A percentile compares a stretch with the other conserved stretches of the same genome.
Evolutionary conservation across 257 asterid species (phyloP).

Genomic region (Cinchona pubescens): DNA sequence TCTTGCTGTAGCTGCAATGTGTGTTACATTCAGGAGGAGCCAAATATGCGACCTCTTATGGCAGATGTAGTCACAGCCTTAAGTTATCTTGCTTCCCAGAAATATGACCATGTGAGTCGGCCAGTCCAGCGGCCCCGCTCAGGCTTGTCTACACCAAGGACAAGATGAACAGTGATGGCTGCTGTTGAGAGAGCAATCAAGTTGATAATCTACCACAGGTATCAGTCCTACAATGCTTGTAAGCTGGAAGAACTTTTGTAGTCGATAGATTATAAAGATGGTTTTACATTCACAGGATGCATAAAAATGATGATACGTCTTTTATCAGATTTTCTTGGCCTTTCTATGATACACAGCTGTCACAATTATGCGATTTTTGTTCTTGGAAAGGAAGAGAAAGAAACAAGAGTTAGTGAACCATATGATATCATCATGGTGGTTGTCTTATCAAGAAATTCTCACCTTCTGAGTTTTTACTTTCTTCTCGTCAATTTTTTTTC

Average conservation of each 20-base stretch:
- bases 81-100: constrained; percentile 59
- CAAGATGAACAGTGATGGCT: constrained; percentile 29
- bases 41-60: constrained; percentile 59
- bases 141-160: constrained; percentile 50
- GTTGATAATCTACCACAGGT: neutral
- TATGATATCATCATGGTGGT: no score
- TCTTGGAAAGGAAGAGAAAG: constrained; percentile 9
- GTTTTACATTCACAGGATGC: constrained; percentile 5
- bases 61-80: constrained; percentile 69
- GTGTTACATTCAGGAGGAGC: constrained; percentile 61
- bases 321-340: neutral
- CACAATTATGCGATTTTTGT: neutral
- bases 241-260: neutral
- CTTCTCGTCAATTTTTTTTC: neutral
- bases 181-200: constrained; percentile 1
- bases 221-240: neutral
- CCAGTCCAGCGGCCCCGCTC: constrained; percentile 45
- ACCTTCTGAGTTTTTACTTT: neutral
- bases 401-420: neutral
- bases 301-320: neutral
- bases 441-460: neutral
- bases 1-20: constrained; percentile 62
- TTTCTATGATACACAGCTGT: neutral
- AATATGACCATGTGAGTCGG: constrained; percentile 43
- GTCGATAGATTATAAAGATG: constrained; percentile 9